A percentile compares a stretch with the other conserved stretches of the same genome.
phyloP scores from a whole-genome alignment of 305 asterid genomes.

The Plantago lanceolata region DNA sequence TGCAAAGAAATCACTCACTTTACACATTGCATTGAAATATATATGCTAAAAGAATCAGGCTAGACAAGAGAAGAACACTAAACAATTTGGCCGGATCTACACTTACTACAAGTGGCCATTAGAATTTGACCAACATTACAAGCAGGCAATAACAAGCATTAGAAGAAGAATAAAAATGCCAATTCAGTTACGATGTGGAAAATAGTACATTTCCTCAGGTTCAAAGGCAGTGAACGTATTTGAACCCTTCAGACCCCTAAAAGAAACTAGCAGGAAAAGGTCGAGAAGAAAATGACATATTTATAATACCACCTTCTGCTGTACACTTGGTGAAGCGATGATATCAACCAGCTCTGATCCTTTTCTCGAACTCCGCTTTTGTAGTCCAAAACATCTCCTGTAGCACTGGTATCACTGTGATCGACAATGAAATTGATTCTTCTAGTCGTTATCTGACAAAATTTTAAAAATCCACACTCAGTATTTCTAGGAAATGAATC shows the following conservation, averaged over 20 bases:
- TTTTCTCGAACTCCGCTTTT: slow-evolving; percentile 63
- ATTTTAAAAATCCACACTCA: slow-evolving; percentile 24
- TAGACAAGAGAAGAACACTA: slow-evolving; percentile 18
- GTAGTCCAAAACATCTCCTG: slow-evolving; percentile 47
- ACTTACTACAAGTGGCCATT: slow-evolving; percentile 11
- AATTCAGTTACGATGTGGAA: slow-evolving; percentile 8
- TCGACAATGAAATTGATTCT: slow-evolving; percentile 90
- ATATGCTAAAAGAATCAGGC: slow-evolving; percentile 10
- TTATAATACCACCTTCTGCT: slow-evolving; percentile 79
- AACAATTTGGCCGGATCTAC: neutral
- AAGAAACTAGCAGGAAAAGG: neutral
- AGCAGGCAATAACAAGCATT: slow-evolving; percentile 20
- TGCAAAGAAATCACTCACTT: slow-evolving; percentile 35
- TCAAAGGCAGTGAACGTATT: too few relatives aligned
- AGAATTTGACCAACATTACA: slow-evolving; percentile 19
- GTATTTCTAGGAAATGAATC: slow-evolving; percentile 19
- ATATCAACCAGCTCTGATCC: slow-evolving; percentile 89
- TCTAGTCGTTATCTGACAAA: slow-evolving; percentile 85
- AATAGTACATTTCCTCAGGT: too few relatives aligned
- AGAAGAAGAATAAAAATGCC: slow-evolving; percentile 14
- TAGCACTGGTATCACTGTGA: slow-evolving; percentile 46
- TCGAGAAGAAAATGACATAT: slow-evolving; percentile 23
- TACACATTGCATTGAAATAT: slow-evolving; percentile 18
- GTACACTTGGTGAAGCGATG: slow-evolving; percentile 93
- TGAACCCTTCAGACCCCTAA: slow-evolving; percentile 12